Conservation (phyloP, 306 rosid species). For the Astragalus glycyphyllos region DNA sequence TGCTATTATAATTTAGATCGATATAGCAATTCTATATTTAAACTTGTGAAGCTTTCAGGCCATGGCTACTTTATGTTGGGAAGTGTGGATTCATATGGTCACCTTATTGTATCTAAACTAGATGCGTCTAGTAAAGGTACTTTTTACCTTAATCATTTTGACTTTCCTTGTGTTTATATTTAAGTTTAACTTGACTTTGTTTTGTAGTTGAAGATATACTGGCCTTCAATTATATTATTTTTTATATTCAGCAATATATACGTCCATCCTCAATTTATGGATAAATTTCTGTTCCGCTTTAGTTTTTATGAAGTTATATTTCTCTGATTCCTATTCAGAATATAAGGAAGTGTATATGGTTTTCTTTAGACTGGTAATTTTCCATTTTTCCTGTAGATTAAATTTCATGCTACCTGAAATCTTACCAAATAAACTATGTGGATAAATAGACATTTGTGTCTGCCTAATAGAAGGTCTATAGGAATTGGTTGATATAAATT, state of each 20-base stretch:
- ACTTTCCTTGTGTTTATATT: constrained; percentile 12
- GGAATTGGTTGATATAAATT: too few relatives aligned
- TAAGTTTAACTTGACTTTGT: constrained; percentile 23
- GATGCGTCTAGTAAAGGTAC: constrained; percentile 72
- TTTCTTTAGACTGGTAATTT: not conserved
- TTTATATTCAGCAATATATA: not conserved
- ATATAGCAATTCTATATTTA: constrained; percentile 17
- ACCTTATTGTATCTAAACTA: constrained; percentile 84
- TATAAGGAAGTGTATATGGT: not conserved
- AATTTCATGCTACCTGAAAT: too few relatives aligned
- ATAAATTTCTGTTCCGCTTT: not conserved
- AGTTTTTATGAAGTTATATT: constrained; percentile 13
- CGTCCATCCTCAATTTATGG: not conserved
- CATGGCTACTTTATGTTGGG: constrained; percentile 69
- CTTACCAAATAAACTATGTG: too few relatives aligned
- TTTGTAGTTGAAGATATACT: not conserved
- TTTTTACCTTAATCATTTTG: constrained; percentile 28
- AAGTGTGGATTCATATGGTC: constrained; percentile 89
- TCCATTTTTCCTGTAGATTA: not conserved
- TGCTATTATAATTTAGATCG: constrained; percentile 18
- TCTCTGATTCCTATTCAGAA: not conserved
- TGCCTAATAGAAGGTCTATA: too few relatives aligned
- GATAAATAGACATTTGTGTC: too few relatives aligned
- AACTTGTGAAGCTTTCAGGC: constrained; percentile 53
- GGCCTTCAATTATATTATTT: not conserved